Evolutionary conservation across 169 alveolate genomes (phyloP).

Genomic region (Plasmodium gallinaceum): DNA sequence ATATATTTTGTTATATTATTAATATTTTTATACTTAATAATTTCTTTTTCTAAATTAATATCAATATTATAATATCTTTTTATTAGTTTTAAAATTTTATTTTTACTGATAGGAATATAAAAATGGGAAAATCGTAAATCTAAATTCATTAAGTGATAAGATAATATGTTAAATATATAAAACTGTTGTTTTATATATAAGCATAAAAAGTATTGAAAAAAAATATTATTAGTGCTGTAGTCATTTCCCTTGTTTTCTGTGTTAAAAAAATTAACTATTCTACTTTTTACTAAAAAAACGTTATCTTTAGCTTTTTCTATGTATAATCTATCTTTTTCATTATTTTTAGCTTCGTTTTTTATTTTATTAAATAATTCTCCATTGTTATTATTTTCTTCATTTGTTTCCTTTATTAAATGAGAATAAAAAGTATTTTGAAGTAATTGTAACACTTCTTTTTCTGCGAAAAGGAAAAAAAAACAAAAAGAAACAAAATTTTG

Average conservation of each 20-base stretch:
- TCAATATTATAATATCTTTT: constrained; percentile 60
- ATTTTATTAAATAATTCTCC: constrained; percentile 8
- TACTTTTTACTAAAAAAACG: constrained; percentile 37
- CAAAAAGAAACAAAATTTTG: not conserved
- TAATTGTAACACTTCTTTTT: constrained; percentile 47
- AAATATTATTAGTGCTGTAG: constrained; percentile 22
- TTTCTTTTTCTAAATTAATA: constrained; percentile 63
- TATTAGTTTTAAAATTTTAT: constrained; percentile 42
- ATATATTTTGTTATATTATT: constrained; percentile 53
- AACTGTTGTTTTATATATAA: constrained; percentile 68
- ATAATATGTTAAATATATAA: constrained; percentile 54
- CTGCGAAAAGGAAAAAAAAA: constrained; percentile 17
- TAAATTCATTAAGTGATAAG: constrained; percentile 60
- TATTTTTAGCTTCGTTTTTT: not conserved
- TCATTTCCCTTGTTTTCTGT: constrained; percentile 47
- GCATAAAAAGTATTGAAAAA: constrained; percentile 58
- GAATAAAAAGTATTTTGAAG: constrained; percentile 53
- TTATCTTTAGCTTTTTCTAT: constrained; percentile 39
- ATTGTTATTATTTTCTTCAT: not conserved
- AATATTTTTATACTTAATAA: constrained; percentile 52
- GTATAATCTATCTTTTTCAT: not conserved
- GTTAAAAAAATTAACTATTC: constrained; percentile 55
- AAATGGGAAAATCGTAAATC: constrained; percentile 66
- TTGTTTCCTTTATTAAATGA: constrained; percentile 18
- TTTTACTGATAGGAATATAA: constrained; percentile 57